Percentiles rank a stretch among this genome's conserved stretches.
Evolutionary conservation across 2,329 filamentous ascomycete species (phyloP).

Genomic region (Claviceps quebecensis): DNA sequence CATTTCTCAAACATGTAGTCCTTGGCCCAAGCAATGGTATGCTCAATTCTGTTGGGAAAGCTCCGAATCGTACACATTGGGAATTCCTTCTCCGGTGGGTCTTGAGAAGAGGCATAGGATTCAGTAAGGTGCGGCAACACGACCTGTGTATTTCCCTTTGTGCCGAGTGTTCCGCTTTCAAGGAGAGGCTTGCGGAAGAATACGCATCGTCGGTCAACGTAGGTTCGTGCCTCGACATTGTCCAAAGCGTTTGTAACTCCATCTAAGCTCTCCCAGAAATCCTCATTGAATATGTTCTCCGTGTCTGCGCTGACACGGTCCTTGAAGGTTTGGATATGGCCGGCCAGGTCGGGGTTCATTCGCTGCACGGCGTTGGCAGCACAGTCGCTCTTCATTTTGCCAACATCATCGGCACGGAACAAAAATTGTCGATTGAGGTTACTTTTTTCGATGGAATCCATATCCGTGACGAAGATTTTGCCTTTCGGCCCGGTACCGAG

Average conservation of each 20-base stretch:
- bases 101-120: conserved; percentile 89
- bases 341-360: conserved; percentile 88
- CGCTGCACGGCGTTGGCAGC: conserved; percentile 77
- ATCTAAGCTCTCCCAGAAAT: conserved; percentile 77
- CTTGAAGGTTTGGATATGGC: conserved; percentile 72
- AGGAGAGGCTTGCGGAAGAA: conserved; percentile 96
- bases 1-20: conserved; percentile 81
- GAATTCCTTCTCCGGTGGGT: conserved; percentile 96
- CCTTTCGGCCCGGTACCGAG: conserved; percentile 78
- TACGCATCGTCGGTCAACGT: conserved; percentile 89
- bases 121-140: conserved; percentile 83
- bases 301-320: conserved; percentile 88
- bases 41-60: conserved; percentile 97
- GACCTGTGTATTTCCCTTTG: conserved; percentile 97
- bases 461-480: conserved; percentile 86
- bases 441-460: conserved; percentile 98
- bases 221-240: conserved; percentile 93
- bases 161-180: conserved; percentile 95
- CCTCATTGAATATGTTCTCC: conserved; percentile 85
- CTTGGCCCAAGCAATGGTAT: conserved; percentile 96
- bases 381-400: conserved; percentile 90
- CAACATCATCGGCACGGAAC: conserved; percentile 87
- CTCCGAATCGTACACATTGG: conserved; percentile 96
- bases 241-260: conserved; percentile 94
- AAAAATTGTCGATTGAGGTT: conserved; percentile 96